phyloP scores from a whole-genome alignment of 2,329 filamentous ascomycete species.

The Pseudogymnoascus sp. region DNA sequence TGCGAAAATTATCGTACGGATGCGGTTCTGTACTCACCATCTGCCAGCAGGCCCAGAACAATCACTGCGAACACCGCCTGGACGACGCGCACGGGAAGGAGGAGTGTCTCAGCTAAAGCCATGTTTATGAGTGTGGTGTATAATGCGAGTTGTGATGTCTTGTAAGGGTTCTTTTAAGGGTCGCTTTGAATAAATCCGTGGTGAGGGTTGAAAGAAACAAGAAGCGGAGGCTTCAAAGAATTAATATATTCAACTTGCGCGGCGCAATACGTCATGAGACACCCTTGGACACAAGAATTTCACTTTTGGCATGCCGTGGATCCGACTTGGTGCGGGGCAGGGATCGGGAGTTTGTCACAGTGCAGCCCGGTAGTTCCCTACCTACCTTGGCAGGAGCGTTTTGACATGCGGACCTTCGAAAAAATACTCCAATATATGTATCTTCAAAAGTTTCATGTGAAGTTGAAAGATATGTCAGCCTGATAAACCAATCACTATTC shows the following conservation, averaged over 20 bases:
- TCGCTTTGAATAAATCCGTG: background rate
- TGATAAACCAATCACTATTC: background rate
- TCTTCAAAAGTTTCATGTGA: background rate
- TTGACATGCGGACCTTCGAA: background rate
- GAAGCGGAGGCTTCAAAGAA: background rate
- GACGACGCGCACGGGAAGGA: conserved; percentile 56
- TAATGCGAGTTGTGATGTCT: background rate
- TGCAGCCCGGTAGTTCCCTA: background rate
- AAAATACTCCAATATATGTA: background rate
- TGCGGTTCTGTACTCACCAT: conserved; percentile 12
- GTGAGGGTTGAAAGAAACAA: background rate
- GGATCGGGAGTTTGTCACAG: background rate
- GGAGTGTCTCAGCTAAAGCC: conserved; percentile 40
- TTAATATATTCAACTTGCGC: background rate
- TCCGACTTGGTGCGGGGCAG: background rate
- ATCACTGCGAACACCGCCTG: conserved; percentile 64
- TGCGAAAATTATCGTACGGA: conserved; percentile 12
- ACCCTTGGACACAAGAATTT: background rate
- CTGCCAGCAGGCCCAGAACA: conserved; percentile 62
- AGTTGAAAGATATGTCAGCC: background rate
- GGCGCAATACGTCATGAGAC: conserved; percentile 3
- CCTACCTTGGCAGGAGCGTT: background rate
- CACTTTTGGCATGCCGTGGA: background rate
- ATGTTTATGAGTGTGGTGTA: conserved; percentile 31
- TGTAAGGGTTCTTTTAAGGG: background rate